A percentile compares a stretch with the other conserved stretches of the same genome.
Evolutionary conservation across 495 filamentous ascomycete genomes (phyloP).

Genomic region (Cladorrhinum samala): DNA sequence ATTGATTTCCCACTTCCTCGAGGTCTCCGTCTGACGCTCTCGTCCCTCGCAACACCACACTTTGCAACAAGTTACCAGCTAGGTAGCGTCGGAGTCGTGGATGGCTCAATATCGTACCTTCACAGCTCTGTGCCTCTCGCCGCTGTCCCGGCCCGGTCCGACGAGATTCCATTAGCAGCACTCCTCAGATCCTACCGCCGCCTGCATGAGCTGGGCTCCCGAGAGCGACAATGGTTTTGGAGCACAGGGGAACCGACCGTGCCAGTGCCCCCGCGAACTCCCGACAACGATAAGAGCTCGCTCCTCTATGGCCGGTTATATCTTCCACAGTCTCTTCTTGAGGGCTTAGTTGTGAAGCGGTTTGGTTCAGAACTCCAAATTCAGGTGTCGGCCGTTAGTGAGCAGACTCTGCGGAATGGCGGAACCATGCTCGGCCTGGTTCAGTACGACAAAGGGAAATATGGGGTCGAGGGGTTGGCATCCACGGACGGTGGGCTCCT

Average conservation of each 20-base stretch:
- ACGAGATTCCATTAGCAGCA: conserved; percentile 41
- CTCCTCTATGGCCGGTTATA: conserved; percentile 87
- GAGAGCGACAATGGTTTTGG: conserved; percentile 4
- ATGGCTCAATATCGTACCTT: conserved; percentile 86
- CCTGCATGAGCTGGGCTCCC: conserved; percentile 32
- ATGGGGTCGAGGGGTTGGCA: conserved; percentile 83
- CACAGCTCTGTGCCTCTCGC: conserved; percentile 74
- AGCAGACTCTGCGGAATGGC: conserved; percentile 63
- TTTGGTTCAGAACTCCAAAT: conserved; percentile 73
- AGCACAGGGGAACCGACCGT: background rate
- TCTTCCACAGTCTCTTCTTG: conserved; percentile 74
- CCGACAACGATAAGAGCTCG: conserved; percentile 30
- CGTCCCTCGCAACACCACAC: conserved; percentile 83
- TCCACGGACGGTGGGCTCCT: conserved; percentile 87
- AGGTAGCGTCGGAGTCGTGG: conserved; percentile 75
- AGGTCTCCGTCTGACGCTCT: conserved; percentile 74
- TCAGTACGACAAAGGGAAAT: conserved; percentile 83
- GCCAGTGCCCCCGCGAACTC: background rate
- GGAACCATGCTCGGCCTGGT: conserved; percentile 72
- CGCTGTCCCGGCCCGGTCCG: conserved; percentile 40
- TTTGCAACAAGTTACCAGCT: conserved; percentile 89
- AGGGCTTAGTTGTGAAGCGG: conserved; percentile 80
- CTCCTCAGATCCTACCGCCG: conserved; percentile 40
- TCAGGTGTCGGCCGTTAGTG: conserved; percentile 75
- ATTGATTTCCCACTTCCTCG: conserved; percentile 78